A percentile compares a stretch with the other conserved stretches of the same genome.
phyloP scores from a whole-genome alignment of 2,329 filamentous ascomycete genomes.

The Fusarium agapanthi region DNA sequence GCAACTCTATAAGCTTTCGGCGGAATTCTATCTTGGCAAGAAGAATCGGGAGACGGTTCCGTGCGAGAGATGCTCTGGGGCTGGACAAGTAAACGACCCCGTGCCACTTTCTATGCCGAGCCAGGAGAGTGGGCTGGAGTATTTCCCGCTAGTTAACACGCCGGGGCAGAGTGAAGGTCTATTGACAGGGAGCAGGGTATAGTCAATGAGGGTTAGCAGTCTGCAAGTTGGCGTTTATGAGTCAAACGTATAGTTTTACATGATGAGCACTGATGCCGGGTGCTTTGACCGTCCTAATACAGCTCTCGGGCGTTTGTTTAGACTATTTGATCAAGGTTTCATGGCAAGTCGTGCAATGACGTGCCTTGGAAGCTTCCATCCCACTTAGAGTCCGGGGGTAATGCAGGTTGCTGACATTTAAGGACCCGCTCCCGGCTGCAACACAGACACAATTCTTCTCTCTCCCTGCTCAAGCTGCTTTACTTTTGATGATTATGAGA shows the following conservation, averaged over 20 bases:
- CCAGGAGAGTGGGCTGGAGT: neutral
- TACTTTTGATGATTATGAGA: fast-evolving
- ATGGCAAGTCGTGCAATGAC: neutral
- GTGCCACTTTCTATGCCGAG: neutral
- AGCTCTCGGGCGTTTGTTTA: neutral
- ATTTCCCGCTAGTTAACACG: neutral
- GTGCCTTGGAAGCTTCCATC: neutral
- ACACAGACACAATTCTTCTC: neutral
- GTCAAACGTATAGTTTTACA: neutral
- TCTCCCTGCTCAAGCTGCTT: neutral
- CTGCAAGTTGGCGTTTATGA: neutral
- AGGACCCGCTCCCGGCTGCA: neutral
- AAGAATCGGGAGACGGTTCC: neutral
- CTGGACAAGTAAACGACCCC: neutral
- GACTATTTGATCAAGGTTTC: neutral
- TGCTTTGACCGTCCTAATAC: fast-evolving
- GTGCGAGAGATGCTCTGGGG: neutral
- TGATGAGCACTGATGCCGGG: no score
- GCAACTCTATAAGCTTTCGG: neutral
- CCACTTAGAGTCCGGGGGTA: neutral
- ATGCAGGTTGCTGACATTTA: neutral
- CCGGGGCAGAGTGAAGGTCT: neutral
- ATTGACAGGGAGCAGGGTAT: neutral
- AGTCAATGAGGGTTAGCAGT: neutral
- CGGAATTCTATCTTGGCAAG: neutral